A percentile compares a stretch with the other conserved stretches of the same genome.
Conservation (phyloP, 2,329 filamentous ascomycete species). For the Nigrospora sphaerica region DNA sequence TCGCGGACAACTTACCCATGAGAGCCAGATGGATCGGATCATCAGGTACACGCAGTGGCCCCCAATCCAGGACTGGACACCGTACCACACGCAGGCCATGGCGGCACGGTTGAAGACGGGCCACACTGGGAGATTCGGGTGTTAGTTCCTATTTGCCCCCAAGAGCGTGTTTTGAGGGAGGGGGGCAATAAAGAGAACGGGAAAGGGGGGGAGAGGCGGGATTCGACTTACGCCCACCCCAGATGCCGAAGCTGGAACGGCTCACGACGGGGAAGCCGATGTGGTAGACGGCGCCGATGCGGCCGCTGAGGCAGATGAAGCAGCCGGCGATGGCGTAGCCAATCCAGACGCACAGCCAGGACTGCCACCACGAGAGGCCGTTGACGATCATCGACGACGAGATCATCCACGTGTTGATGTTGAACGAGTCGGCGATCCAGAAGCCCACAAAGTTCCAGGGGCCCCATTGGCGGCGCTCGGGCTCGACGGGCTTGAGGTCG, state of each 20-base stretch:
- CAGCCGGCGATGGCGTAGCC: conserved; percentile 71
- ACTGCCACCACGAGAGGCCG: conserved; percentile 86
- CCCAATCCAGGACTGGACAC: conserved; percentile 80
- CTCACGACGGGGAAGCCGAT: conserved; percentile 80
- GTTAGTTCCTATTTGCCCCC: too few species aligned
- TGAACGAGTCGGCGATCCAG: conserved; percentile 80
- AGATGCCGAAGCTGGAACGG: conserved; percentile 78
- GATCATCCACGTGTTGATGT: conserved; percentile 94
- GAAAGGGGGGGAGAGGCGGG: too few species aligned
- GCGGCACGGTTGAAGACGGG: conserved; percentile 83
- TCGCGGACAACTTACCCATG: conserved; percentile 38
- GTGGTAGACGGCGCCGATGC: conserved; percentile 82
- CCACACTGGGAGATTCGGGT: conserved; percentile 46
- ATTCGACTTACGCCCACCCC: conserved; percentile 51
- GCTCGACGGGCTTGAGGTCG: conserved; percentile 76
- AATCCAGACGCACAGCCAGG: conserved; percentile 81
- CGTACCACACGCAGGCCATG: conserved; percentile 85
- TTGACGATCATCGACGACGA: conserved; percentile 72
- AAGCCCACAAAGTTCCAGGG: conserved; percentile 85
- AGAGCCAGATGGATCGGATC: conserved; percentile 78
- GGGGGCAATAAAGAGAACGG: too few species aligned
- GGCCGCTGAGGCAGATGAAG: conserved; percentile 72
- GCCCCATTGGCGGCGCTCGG: conserved; percentile 73
- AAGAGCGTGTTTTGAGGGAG: too few species aligned
- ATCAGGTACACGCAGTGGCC: conserved; percentile 81